These are phyloP conservation scores for Cordyceps militaris DNA, from an alignment of 2,329 filamentous ascomycete genomes.

Conservation along the genomic window DNA sequence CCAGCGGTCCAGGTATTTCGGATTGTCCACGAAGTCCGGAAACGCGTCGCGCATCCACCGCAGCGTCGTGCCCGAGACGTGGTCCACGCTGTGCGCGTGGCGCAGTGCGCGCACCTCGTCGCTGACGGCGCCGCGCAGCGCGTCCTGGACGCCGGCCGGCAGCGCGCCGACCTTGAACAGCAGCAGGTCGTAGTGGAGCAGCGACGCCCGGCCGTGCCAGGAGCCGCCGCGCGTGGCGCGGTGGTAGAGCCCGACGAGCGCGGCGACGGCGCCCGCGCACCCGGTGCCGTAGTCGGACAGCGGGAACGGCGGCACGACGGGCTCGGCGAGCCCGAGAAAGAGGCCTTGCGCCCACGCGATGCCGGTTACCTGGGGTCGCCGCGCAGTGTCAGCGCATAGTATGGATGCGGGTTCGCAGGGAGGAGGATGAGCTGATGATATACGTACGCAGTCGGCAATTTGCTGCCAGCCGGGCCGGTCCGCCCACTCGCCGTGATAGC, in stretches of 20 bases:
- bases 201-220: slow-evolving; percentile 56
- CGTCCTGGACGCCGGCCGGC: slow-evolving; percentile 42
- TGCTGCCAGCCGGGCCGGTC: slow-evolving; percentile 63
- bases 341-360: slow-evolving; percentile 55
- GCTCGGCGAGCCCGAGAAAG: slow-evolving; percentile 55
- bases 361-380: slow-evolving; percentile 36
- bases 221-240: slow-evolving; percentile 57
- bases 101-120: slow-evolving; percentile 48
- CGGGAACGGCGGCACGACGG: slow-evolving; percentile 58
- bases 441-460: slow-evolving; percentile 55
- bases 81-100: slow-evolving; percentile 58
- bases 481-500: slow-evolving; percentile 53
- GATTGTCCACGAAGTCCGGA: slow-evolving; percentile 46
- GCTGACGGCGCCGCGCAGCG: slow-evolving; percentile 42
- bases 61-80: slow-evolving; percentile 54
- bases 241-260: slow-evolving; percentile 55
- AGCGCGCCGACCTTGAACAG: slow-evolving; percentile 56
- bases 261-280: slow-evolving; percentile 63
- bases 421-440: not conserved
- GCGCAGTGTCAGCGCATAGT: not conserved
- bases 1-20: slow-evolving; percentile 42
- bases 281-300: slow-evolving; percentile 64
- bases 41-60: slow-evolving; percentile 45
- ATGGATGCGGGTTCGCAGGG: not conserved
- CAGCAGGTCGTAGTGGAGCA: slow-evolving; percentile 62